Percentiles rank a stretch among this genome's conserved stretches.
Conservation (phyloP, 129 eudicot genomes). For the Scalesia atractyloides region DNA sequence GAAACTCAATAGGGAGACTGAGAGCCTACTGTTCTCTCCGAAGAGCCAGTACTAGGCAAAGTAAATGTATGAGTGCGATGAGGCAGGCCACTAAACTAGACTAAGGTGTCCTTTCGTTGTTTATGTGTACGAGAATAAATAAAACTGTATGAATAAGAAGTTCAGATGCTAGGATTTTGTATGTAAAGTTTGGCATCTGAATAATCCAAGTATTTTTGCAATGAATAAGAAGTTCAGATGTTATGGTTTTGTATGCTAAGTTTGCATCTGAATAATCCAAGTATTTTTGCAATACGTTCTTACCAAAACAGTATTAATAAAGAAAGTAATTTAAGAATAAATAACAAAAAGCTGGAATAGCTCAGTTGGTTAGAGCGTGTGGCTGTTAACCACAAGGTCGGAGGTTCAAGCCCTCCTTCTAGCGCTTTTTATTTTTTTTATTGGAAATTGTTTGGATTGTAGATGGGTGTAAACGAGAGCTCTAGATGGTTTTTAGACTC, state of each 20-base stretch:
- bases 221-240: conserved; percentile 28
- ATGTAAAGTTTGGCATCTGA: conserved; percentile 25
- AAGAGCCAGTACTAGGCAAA: conserved; percentile 5
- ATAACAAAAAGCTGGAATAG: conserved; percentile 64
- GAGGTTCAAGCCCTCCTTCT: conserved; percentile 99
- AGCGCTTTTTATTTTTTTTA: conserved; percentile 30
- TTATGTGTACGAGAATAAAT: conserved; percentile 15
- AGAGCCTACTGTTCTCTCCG: conserved; percentile 54
- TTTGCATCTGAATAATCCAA: conserved; percentile 9
- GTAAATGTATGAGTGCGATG: not conserved
- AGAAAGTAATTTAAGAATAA: no score
- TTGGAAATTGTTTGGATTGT: no score
- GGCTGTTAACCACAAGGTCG: conserved; percentile 99
- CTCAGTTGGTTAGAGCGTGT: conserved; percentile 99
- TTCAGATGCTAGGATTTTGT: conserved; percentile 26
- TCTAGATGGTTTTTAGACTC: no score
- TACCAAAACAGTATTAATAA: no score
- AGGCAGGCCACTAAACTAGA: conserved; percentile 9
- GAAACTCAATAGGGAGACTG: conserved; percentile 51
- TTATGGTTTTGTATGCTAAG: conserved; percentile 28
- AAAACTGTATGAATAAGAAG: conserved; percentile 28
- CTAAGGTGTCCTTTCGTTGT: conserved; percentile 2
- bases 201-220: not conserved
- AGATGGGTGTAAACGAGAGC: no score
- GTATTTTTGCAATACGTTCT: no score